These are phyloP conservation scores for Corniculantispora saksenae DNA, from an alignment of 2,329 filamentous ascomycete species.

Conservation along the genomic window DNA sequence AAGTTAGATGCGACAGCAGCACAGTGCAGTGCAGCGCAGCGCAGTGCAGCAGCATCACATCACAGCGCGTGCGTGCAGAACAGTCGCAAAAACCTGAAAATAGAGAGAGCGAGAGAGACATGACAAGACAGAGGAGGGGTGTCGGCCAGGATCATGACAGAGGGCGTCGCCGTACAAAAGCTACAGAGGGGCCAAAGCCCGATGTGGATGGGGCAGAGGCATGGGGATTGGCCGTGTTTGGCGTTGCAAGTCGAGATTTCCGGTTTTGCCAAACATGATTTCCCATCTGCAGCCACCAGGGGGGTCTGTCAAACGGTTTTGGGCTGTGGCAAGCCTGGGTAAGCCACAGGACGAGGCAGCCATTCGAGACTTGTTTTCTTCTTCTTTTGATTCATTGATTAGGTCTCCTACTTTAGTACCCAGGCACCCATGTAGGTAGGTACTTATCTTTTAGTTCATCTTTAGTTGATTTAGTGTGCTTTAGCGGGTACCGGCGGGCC, in stretches of 20 bases:
- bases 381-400: too few relatives aligned
- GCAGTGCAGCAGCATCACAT: background rate
- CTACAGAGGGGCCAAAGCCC: background rate
- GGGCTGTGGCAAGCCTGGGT: too few relatives aligned
- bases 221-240: constrained; percentile 4
- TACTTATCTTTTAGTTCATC: too few relatives aligned
- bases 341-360: background rate
- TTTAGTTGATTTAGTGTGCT: background rate
- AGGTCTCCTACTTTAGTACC: too few relatives aligned
- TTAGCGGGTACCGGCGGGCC: too few relatives aligned
- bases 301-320: background rate
- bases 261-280: background rate
- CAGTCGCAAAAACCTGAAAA: too few relatives aligned
- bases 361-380: background rate
- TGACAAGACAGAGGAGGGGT: background rate
- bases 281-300: constrained; percentile 2
- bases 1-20: background rate
- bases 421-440: too few relatives aligned
- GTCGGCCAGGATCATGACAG: background rate
- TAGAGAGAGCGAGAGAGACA: too few relatives aligned
- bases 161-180: background rate
- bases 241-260: background rate
- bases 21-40: background rate
- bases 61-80: too few relatives aligned
- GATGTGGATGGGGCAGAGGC: background rate